phyloP scores from a whole-genome alignment of 805 yeast species.

The Hanseniaspora pseudoguilliermondii region DNA sequence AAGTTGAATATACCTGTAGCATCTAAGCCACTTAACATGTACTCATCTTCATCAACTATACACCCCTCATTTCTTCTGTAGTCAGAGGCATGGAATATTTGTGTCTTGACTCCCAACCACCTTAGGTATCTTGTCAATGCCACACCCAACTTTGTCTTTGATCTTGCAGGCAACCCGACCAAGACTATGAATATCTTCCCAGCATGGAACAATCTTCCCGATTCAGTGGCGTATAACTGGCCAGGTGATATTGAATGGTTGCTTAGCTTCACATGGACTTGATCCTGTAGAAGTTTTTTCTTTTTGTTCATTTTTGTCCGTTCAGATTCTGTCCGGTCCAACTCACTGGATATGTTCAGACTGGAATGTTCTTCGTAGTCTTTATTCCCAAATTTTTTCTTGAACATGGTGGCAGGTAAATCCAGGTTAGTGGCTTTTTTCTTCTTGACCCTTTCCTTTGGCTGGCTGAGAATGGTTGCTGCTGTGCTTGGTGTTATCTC shows the following conservation, averaged over 20 bases:
- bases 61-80: constrained; percentile 48
- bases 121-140: constrained; percentile 81
- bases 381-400: not conserved
- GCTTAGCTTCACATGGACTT: constrained; percentile 43
- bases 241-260: constrained; percentile 67
- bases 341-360: constrained; percentile 3
- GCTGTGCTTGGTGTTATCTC: constrained; percentile 7
- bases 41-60: not conserved
- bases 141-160: constrained; percentile 86
- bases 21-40: constrained; percentile 15
- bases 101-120: constrained; percentile 92
- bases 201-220: constrained; percentile 88
- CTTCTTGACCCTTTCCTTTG: not conserved
- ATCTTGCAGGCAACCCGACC: constrained; percentile 91
- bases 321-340: not conserved
- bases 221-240: constrained; percentile 81
- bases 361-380: not conserved
- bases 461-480: constrained; percentile 9
- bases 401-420: not conserved
- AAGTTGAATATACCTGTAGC: constrained; percentile 13
- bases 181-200: constrained; percentile 81
- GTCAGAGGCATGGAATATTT: constrained; percentile 83
- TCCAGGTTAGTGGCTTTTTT: not conserved
- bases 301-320: not conserved
- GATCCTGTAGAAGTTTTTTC: constrained; percentile 29